Evolutionary conservation across 2,329 filamentous ascomycete species (phyloP).

Genomic region (Neofusicoccum umdonicola): DNA sequence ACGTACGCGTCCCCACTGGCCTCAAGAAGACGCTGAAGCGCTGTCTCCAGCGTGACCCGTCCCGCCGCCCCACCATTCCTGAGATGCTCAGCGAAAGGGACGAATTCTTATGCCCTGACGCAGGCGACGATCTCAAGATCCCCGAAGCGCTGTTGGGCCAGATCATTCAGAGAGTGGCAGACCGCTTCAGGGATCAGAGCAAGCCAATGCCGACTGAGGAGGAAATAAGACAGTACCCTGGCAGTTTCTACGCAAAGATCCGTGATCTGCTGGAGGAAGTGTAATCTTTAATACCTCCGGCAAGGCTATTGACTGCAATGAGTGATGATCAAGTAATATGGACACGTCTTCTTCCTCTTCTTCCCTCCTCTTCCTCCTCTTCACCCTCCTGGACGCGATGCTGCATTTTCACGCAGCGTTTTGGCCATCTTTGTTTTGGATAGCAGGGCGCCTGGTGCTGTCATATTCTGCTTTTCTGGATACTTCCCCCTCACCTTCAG

Average conservation of each 20-base stretch:
- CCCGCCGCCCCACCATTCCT: constrained; percentile 55
- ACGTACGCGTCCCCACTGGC: constrained; percentile 53
- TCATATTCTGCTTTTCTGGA: constrained; percentile 2
- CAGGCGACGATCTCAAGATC: constrained; percentile 50
- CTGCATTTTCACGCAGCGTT: not conserved
- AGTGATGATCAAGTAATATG: not conserved
- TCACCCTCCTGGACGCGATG: not conserved
- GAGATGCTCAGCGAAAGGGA: constrained; percentile 57
- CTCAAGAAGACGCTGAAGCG: constrained; percentile 56
- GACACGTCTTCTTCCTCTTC: not conserved
- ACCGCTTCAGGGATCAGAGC: constrained; percentile 54
- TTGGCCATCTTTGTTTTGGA: constrained; percentile 6
- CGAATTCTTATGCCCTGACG: constrained; percentile 58
- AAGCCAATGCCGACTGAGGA: constrained; percentile 56
- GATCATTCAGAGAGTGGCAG: constrained; percentile 59
- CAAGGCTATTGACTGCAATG: not conserved
- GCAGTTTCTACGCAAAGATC: constrained; percentile 49
- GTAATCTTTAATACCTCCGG: not conserved
- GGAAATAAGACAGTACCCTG: constrained; percentile 49
- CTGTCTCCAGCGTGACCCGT: constrained; percentile 59
- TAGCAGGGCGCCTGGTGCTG: constrained; percentile 15
- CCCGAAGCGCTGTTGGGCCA: constrained; percentile 57
- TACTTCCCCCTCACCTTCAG: not conserved
- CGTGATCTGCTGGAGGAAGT: constrained; percentile 38
- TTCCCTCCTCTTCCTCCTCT: not conserved